These are phyloP conservation scores for Paraphaeosphaeria sporulosa DNA, from an alignment of 2,329 filamentous ascomycete species.

Conservation along the genomic window DNA sequence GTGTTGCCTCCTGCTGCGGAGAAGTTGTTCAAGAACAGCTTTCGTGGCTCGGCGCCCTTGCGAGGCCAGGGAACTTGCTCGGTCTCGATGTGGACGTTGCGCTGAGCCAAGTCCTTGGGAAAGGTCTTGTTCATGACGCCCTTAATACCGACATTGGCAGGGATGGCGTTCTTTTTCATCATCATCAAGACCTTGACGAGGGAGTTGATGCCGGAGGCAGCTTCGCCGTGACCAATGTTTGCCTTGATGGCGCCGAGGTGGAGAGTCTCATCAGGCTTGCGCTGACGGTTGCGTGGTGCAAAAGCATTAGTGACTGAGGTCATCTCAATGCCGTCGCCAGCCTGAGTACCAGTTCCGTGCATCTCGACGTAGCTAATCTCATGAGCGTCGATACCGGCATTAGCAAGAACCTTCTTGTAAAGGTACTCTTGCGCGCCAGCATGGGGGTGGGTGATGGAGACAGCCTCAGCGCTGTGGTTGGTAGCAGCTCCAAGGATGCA, in stretches of 20 bases:
- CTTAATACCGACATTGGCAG: conserved; percentile 64
- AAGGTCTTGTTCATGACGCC: conserved; percentile 64
- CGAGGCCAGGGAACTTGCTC: conserved; percentile 56
- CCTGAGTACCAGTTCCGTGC: conserved; percentile 89
- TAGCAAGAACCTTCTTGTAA: conserved; percentile 73
- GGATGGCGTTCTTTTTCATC: conserved; percentile 62
- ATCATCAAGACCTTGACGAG: conserved; percentile 62
- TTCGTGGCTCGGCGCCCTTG: conserved; percentile 57
- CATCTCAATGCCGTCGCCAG: conserved; percentile 85
- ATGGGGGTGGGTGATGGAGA: conserved; percentile 86
- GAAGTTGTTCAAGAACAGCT: conserved; percentile 62
- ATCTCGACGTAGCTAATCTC: conserved; percentile 87
- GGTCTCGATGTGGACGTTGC: conserved; percentile 61
- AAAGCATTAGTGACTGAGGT: conserved; percentile 73
- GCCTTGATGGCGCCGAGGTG: conserved; percentile 64
- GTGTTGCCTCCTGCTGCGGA: conserved; percentile 63
- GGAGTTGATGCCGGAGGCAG: conserved; percentile 63
- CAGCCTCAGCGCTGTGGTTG: conserved; percentile 82
- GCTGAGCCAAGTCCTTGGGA: conserved; percentile 60
- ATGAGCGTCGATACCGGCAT: conserved; percentile 76
- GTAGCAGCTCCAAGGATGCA: conserved; percentile 78
- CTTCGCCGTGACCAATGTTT: conserved; percentile 63
- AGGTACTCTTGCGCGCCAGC: conserved; percentile 76
- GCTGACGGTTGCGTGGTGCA: conserved; percentile 61
- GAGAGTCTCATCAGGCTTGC: conserved; percentile 58